These are phyloP conservation scores for Trichoderma pleuroti DNA, from an alignment of 2,329 filamentous ascomycete species.

Conservation along the genomic window DNA sequence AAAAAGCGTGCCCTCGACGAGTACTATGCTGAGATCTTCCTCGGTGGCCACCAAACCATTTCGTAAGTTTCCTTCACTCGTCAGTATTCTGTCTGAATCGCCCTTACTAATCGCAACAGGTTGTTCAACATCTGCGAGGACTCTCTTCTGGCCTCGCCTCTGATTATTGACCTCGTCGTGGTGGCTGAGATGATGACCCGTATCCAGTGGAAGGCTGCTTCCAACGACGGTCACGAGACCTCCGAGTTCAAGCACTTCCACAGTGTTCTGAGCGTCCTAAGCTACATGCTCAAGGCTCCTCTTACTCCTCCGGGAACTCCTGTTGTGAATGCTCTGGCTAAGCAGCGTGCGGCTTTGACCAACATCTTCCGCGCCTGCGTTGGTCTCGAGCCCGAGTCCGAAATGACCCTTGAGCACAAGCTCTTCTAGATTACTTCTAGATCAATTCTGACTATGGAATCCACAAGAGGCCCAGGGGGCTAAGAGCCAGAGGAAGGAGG, in stretches of 20 bases:
- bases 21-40: conserved; percentile 99
- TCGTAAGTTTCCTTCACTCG: conserved; percentile 48
- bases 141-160: conserved; percentile 87
- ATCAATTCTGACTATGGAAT: neutral
- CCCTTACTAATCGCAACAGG: conserved; percentile 45
- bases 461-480: neutral
- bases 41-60: conserved; percentile 97
- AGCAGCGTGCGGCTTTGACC: conserved; percentile 89
- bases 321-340: conserved; percentile 90
- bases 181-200: conserved; percentile 98
- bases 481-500: neutral
- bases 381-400: conserved; percentile 92
- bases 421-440: conserved; percentile 60
- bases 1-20: conserved; percentile 98
- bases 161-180: conserved; percentile 95
- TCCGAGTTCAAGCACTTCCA: conserved; percentile 90
- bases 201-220: conserved; percentile 78
- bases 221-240: conserved; percentile 48
- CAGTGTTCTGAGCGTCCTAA: conserved; percentile 91
- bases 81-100: neutral
- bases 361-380: conserved; percentile 99
- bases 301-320: conserved; percentile 91
- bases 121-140: conserved; percentile 99
- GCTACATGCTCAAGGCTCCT: conserved; percentile 98
- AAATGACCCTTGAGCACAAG: conserved; percentile 99